These are phyloP conservation scores for Colletotrichum melonis DNA, from an alignment of 2,329 filamentous ascomycete species.

Conservation along the genomic window DNA sequence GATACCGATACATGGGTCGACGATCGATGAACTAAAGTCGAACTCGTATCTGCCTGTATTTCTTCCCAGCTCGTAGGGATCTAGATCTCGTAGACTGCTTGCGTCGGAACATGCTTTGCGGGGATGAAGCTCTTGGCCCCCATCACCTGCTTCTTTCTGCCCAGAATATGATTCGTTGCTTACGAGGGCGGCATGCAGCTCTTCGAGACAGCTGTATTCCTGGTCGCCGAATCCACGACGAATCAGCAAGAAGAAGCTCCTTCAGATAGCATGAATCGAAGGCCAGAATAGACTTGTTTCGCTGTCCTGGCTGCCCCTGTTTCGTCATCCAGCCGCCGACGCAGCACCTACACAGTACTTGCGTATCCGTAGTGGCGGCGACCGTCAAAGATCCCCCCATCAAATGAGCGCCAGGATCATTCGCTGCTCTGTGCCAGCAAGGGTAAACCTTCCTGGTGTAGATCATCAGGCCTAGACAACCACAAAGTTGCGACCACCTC, in stretches of 20 bases:
- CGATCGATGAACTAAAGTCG: background rate
- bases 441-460: slow-evolving; percentile 25
- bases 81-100: background rate
- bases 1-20: background rate
- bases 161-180: slow-evolving; percentile 1
- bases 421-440: slow-evolving; percentile 22
- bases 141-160: slow-evolving; percentile 7
- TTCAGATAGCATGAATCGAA: slow-evolving; percentile 10
- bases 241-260: background rate
- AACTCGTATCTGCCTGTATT: background rate
- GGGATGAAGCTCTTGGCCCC: background rate
- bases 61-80: background rate
- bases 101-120: background rate
- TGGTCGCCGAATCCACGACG: background rate
- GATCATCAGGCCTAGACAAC: slow-evolving; percentile 24
- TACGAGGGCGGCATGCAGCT: background rate
- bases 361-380: background rate
- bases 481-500: background rate
- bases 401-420: slow-evolving; percentile 25
- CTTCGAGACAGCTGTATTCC: slow-evolving; percentile 2
- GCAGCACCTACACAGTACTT: background rate
- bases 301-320: slow-evolving; percentile 9
- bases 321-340: slow-evolving; percentile 7
- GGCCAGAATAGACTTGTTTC: slow-evolving; percentile 8
- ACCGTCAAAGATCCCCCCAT: background rate